phyloP scores from a whole-genome alignment of 2,329 filamentous ascomycete genomes.

The Chaetomium sp. region DNA sequence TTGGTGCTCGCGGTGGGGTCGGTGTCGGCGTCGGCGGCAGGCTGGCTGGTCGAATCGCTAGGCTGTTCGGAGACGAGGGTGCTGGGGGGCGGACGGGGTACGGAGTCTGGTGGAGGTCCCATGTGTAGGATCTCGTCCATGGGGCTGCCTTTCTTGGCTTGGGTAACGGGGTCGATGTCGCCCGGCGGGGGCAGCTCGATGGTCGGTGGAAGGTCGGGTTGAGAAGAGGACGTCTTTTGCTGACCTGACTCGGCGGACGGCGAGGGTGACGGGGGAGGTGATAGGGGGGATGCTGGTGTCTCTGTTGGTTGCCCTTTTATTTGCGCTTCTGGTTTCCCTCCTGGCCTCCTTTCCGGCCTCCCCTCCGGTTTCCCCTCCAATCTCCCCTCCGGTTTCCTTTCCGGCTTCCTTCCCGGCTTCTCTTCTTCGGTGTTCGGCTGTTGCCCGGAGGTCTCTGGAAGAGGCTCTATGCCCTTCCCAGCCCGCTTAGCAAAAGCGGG shows the following conservation, averaged over 20 bases:
- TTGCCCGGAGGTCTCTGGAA: constrained; percentile 31
- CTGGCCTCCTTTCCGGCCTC: not conserved
- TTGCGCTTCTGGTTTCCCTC: constrained; percentile 9
- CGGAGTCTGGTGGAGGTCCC: constrained; percentile 37
- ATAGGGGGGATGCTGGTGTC: constrained; percentile 17
- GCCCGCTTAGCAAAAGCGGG: constrained; percentile 56
- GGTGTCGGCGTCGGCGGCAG: constrained; percentile 5
- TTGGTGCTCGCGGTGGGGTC: constrained; percentile 4
- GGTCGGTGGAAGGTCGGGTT: constrained; percentile 33
- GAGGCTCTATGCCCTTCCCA: constrained; percentile 63
- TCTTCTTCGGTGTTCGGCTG: not conserved
- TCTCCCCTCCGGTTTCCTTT: constrained; percentile 2
- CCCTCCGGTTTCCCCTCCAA: not conserved
- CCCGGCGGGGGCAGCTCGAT: constrained; percentile 33
- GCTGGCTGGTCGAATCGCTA: not conserved
- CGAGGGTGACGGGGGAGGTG: not conserved
- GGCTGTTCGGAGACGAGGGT: not conserved
- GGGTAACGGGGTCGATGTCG: constrained; percentile 28
- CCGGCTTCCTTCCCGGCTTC: not conserved
- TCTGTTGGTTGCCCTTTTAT: constrained; percentile 12
- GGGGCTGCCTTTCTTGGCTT: constrained; percentile 47
- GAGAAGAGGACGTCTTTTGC: constrained; percentile 21
- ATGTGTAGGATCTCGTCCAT: constrained; percentile 54
- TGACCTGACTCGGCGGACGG: not conserved
- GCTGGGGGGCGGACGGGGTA: not conserved